Conservation (phyloP, 2,329 filamentous ascomycete genomes). For the Fusarium guadeloupense region DNA sequence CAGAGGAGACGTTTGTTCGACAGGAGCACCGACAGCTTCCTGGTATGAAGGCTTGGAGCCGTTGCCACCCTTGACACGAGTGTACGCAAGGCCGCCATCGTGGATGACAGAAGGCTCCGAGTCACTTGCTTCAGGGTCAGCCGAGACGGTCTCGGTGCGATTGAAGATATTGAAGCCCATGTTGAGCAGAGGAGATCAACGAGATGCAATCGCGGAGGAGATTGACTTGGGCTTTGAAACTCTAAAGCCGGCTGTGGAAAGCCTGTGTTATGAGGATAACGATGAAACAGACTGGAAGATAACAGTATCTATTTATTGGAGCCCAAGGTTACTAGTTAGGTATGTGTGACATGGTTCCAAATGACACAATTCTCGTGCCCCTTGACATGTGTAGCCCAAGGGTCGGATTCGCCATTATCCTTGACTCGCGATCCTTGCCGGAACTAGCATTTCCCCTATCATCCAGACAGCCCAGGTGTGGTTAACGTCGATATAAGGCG, state of each 20-base stretch:
- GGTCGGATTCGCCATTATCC: not conserved
- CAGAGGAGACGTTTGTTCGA: slow-evolving; percentile 66
- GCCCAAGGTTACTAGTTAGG: not conserved
- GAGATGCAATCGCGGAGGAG: not conserved
- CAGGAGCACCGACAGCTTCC: slow-evolving; percentile 69
- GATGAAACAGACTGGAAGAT: not conserved
- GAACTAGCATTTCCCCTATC: not conserved
- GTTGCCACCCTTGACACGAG: slow-evolving; percentile 55
- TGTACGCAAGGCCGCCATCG: slow-evolving; percentile 34
- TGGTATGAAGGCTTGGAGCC: slow-evolving; percentile 62
- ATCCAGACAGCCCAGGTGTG: not conserved
- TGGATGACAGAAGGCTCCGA: slow-evolving; percentile 26
- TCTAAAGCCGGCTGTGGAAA: not conserved
- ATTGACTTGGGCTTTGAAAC: not conserved
- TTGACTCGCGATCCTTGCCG: not conserved
- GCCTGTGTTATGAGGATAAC: not conserved
- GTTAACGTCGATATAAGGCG: not conserved
- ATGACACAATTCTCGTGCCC: slow-evolving; percentile 18
- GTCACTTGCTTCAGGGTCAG: slow-evolving; percentile 23
- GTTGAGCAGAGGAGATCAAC: not conserved
- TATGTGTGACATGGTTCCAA: not conserved
- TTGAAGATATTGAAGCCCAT: slow-evolving; percentile 12
- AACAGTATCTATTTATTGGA: slow-evolving; percentile 14
- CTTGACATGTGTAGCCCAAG: not conserved
- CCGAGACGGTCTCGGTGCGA: not conserved